Conservation (phyloP, 768 basidiomycete genomes). For the Coprinopsis sp. region DNA sequence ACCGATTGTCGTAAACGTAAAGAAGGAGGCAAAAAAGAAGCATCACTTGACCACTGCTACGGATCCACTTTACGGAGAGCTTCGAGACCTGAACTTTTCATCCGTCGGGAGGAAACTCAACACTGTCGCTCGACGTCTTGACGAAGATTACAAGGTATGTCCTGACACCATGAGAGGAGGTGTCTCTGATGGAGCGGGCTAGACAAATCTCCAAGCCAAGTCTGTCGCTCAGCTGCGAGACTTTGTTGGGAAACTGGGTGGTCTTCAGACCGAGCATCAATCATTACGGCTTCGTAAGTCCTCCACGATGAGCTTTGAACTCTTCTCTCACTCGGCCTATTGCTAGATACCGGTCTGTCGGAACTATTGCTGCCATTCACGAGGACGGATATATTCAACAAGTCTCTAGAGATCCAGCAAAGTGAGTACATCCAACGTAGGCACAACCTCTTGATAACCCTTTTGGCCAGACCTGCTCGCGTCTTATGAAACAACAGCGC, state of each 20-base stretch:
- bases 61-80: slow-evolving; percentile 76
- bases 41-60: slow-evolving; percentile 73
- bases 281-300: slow-evolving; percentile 80
- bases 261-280: slow-evolving; percentile 89
- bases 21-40: slow-evolving; percentile 85
- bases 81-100: slow-evolving; percentile 91
- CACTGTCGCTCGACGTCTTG: slow-evolving; percentile 74
- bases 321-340: slow-evolving; percentile 6
- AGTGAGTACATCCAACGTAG: slow-evolving; percentile 45
- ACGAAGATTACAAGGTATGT: slow-evolving; percentile 86
- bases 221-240: slow-evolving; percentile 88
- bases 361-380: slow-evolving; percentile 86
- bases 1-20: slow-evolving; percentile 47
- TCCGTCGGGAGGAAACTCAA: slow-evolving; percentile 80
- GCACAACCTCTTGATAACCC: slow-evolving; percentile 5
- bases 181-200: slow-evolving; percentile 7
- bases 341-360: slow-evolving; percentile 86
- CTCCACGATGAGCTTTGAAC: background rate
- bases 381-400: slow-evolving; percentile 83
- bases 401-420: slow-evolving; percentile 91
- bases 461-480: slow-evolving; percentile 87
- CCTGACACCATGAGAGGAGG: background rate
- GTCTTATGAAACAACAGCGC: slow-evolving; percentile 77
- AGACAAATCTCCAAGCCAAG: slow-evolving; percentile 84
- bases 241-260: slow-evolving; percentile 93